A percentile compares a stretch with the other conserved stretches of the same genome.
These are phyloP conservation scores for Marchantia polymorpha DNA, from an alignment of 225 moss, liverwort and hornwort genomes.

Conservation along the genomic window DNA sequence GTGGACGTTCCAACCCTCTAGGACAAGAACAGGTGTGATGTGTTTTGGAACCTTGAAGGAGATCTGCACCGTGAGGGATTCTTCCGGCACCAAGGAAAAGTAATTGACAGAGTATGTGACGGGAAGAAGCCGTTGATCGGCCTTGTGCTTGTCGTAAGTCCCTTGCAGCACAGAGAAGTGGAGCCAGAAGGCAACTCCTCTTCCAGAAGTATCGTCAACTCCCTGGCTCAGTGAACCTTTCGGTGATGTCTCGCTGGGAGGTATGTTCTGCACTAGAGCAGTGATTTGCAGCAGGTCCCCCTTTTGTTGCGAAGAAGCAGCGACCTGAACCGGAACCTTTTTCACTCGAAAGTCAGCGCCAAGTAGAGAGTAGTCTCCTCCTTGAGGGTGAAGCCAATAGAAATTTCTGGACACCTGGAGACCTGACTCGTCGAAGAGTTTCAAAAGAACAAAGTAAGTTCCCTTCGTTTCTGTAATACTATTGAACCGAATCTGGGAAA, in stretches of 20 bases:
- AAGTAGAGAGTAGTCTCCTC: conserved; percentile 55
- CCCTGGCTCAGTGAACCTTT: not conserved
- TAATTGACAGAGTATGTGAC: conserved; percentile 82
- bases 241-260: not conserved
- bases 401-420: conserved; percentile 69
- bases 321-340: conserved; percentile 56
- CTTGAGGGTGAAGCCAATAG: conserved; percentile 74
- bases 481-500: conserved; percentile 49
- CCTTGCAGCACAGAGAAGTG: conserved; percentile 56
- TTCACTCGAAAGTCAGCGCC: conserved; percentile 51
- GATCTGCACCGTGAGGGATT: conserved; percentile 48
- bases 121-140: conserved; percentile 59
- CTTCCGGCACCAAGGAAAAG: conserved; percentile 76
- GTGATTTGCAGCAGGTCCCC: conserved; percentile 28
- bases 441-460: conserved; percentile 63
- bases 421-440: conserved; percentile 48
- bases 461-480: conserved; percentile 41
- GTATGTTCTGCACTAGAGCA: conserved; percentile 47
- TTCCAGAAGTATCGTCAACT: not conserved
- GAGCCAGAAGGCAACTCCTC: conserved; percentile 70
- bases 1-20: conserved; percentile 82
- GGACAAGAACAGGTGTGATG: conserved; percentile 49
- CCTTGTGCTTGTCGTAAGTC: conserved; percentile 8
- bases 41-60: conserved; percentile 49
- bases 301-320: conserved; percentile 18